phyloP scores from a whole-genome alignment of 225 moss, liverwort and hornwort genomes.

The Polytrichum commune region DNA sequence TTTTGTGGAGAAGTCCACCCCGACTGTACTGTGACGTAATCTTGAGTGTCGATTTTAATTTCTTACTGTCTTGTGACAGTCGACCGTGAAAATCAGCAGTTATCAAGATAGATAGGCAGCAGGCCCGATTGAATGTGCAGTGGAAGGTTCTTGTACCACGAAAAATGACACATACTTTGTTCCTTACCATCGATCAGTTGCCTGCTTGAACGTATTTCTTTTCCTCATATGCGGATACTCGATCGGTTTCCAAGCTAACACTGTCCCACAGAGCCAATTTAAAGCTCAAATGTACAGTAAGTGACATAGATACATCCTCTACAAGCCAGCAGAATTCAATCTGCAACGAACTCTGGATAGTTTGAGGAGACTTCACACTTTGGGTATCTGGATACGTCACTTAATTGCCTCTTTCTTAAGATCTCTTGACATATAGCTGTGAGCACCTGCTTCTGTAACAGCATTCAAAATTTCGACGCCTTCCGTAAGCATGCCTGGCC shows the following conservation, averaged over 20 bases:
- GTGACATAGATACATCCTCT: neutral
- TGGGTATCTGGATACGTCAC: conserved; percentile 6
- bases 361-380: neutral
- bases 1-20: too few species aligned
- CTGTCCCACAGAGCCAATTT: neutral
- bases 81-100: conserved; percentile 5
- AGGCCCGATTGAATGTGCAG: conserved; percentile 23
- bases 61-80: too few species aligned
- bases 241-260: neutral
- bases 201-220: conserved; percentile 36
- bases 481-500: conserved; percentile 51
- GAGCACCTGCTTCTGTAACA: conserved; percentile 3
- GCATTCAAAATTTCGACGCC: conserved; percentile 46
- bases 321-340: neutral
- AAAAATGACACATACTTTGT: conserved; percentile 48
- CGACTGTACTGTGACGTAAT: too few species aligned
- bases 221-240: neutral
- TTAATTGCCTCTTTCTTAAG: neutral
- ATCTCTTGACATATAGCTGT: neutral
- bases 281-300: neutral
- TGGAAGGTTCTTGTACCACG: conserved; percentile 2
- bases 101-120: conserved; percentile 17
- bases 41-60: too few species aligned
- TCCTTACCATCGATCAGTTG: conserved; percentile 50
- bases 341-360: neutral